Evolutionary conservation across 148 eudicot species (phyloP).

Genomic region (Tetragonia tetragonoides): DNA sequence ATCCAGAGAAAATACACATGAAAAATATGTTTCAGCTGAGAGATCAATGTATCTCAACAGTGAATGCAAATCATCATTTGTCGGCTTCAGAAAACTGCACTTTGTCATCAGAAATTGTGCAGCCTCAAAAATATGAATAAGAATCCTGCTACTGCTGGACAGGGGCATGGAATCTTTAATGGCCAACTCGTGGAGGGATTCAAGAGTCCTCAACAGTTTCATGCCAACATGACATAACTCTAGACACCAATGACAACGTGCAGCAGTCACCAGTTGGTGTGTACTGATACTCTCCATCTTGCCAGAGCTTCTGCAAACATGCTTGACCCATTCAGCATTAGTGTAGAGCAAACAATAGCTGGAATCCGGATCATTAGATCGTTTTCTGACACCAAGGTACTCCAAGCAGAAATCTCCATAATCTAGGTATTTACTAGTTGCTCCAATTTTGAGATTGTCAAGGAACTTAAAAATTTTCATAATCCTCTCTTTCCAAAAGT

Average conservation of each 20-base stretch:
- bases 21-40: conserved; percentile 9
- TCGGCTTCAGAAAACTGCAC: not conserved
- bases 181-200: conserved; percentile 8
- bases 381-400: conserved; percentile 28
- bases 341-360: conserved; percentile 18
- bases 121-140: conserved; percentile 12
- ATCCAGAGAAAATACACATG: conserved; percentile 2
- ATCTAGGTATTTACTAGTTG: not conserved
- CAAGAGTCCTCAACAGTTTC: conserved; percentile 28
- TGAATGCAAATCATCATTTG: not conserved
- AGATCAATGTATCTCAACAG: conserved; percentile 7
- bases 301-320: not conserved
- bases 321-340: conserved; percentile 24
- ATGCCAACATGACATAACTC: conserved; percentile 30
- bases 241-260: conserved; percentile 22
- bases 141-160: not conserved
- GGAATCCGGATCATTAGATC: not conserved
- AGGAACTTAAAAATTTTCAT: conserved; percentile 3
- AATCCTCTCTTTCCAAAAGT: conserved; percentile 15
- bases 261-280: conserved; percentile 19
- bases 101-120: conserved; percentile 4
- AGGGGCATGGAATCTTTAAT: not conserved
- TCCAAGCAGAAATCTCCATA: conserved; percentile 18
- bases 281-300: conserved; percentile 5
- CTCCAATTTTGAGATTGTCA: not conserved